Base-by-base conservation (phyloP, 257 asterid species). In the Nicotiana otophora region DNA sequence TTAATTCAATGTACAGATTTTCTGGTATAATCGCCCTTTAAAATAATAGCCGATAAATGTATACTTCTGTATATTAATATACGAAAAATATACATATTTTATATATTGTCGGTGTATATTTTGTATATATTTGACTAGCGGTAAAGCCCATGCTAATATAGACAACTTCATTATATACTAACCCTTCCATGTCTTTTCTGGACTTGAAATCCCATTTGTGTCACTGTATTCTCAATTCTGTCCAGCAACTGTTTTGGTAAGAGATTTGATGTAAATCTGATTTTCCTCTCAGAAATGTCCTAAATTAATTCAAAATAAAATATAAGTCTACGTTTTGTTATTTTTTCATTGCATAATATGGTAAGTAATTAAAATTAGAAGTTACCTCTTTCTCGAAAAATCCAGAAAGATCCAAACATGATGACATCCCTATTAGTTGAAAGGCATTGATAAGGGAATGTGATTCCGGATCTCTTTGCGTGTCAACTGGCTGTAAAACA, bases 101-200 rank as follows among this genome's bases (percentile, higher is more conserved):
- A 42, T 42, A 8, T 0, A 42, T 42, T 1, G 8, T 42, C 11
- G 8, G 0, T 42, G 3, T 42, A 42, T 9, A 42, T 42, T 2
- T 42, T 8, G 0, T 42, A 0, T 42, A 42, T 42, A 42, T 42
- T 42, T 42, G 3, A 0, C 1, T 9, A 42, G 3, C 1, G 0
- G 0, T 42, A 0, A 42, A 42, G 34, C 2, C 58, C 10, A 23
- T 7, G 10, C 5, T 19, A 33, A 53, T 20, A 34, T 36, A 63
- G 3, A 70, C 64, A 48, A 64, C 26, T 42, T 42, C 51, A 39
- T 1, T 62, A 10, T 11, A 28, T 28, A 2, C 16, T 5, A 5
- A 95, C 98, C 97, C 89, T 95, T 90, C 99, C 97, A 33, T 92
- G 91, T 84, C 87, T 95, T 95, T 91, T 91, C 77, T 89, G 95